These are phyloP conservation scores for Cercis canadensis DNA, from an alignment of 306 rosid genomes.

Conservation along the genomic window DNA sequence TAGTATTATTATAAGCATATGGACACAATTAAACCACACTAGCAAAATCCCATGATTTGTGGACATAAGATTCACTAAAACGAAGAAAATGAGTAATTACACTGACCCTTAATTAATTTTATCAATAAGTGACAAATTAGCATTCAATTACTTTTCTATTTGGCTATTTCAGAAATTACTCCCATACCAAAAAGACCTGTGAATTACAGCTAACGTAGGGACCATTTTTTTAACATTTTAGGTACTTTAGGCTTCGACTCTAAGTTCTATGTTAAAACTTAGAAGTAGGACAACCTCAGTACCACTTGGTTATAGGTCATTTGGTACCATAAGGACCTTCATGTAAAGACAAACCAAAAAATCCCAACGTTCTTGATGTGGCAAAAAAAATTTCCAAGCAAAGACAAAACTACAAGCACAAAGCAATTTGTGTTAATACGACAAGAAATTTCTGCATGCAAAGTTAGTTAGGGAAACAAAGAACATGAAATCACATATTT, in stretches of 20 bases:
- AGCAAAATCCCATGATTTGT: neutral
- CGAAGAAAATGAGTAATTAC: neutral
- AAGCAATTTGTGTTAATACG: neutral
- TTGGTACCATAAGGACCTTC: neutral
- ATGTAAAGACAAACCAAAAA: neutral
- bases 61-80: neutral
- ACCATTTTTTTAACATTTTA: too few relatives aligned
- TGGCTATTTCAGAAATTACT: slow-evolving; percentile 21
- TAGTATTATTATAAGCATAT: neutral
- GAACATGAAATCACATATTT: slow-evolving; percentile 1
- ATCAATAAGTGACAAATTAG: slow-evolving; percentile 5
- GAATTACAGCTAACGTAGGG: too few relatives aligned
- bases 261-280: too few relatives aligned
- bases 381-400: neutral
- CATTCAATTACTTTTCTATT: neutral
- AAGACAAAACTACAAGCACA: slow-evolving; percentile 9
- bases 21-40: slow-evolving; percentile 2
- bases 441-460: neutral
- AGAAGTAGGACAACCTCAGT: too few relatives aligned
- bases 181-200: neutral
- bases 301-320: too few relatives aligned
- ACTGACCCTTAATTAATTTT: neutral
- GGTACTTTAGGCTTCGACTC: too few relatives aligned
- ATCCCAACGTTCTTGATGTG: too few relatives aligned
- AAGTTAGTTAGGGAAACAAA: slow-evolving; percentile 17